Base-by-base conservation (phyloP, 2,329 filamentous ascomycete genomes). In the Ploettnerulaceae sp. region DNA sequence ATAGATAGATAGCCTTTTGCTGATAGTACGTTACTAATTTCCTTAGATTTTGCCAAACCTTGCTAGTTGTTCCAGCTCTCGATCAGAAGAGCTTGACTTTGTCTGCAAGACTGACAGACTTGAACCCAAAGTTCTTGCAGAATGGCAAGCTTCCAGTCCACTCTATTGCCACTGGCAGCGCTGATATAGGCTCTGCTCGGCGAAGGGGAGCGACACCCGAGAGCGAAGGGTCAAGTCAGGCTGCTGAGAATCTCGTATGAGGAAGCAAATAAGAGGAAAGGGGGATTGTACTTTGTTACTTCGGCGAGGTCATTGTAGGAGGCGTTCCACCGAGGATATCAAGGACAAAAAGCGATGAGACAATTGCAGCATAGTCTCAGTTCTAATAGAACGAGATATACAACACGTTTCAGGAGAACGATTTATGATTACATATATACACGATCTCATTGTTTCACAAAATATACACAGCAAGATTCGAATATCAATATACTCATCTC, bases 1-100 rank as follows among this genome's bases (percentile, higher is more conserved):
- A 22, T 12, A 15, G n/a, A n/a, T n/a, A n/a, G n/a, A n/a, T n/a
- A n/a, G n/a, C n/a, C n/a, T n/a, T n/a, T 22, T 15, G 12, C 28
- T 22, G 14, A 24, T 17, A 31, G 12, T 18, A 25, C 15, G 7
- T 26, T 35, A 17, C 40, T 49, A 18, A 49, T 17, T 21, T 5
- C 4, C 22, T 7, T 21, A 46, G 39, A 29, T 35, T 40, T 7
- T 25, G 39, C 31, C 50, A 50, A 26, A 9, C 44, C 25, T 11
- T 51, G 12, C 42, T 47, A 22, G 48, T 48, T 71, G 59, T 81
- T 77, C 86, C 86, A 94, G 43, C 83, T 82, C 55, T 91, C 82
- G 5, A 76, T 74, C 35, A 71, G 66, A 28, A 95, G 69, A 1
- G 81, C 73, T 18, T 77, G 64, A 48, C 74, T 72, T 55, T 91